phyloP scores from a whole-genome alignment of 768 basidiomycete genomes.

The Suillus brevipes region DNA sequence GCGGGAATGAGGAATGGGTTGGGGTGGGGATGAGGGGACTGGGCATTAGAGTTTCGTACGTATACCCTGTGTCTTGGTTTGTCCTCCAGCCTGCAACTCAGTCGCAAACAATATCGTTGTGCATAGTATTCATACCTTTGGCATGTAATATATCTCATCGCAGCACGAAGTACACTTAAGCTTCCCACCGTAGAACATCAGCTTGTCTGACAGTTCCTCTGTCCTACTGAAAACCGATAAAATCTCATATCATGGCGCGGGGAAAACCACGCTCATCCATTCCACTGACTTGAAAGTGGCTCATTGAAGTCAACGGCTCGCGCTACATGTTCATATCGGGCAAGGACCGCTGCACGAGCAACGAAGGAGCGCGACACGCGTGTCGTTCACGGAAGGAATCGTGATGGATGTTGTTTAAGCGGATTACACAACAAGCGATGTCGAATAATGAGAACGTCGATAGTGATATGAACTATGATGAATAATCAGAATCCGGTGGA shows the following conservation, averaged over 20 bases:
- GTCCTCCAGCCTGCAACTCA: background rate
- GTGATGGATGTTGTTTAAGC: background rate
- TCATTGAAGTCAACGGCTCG: background rate
- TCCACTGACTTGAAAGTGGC: background rate
- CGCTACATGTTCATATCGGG: conserved; percentile 2
- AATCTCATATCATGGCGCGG: background rate
- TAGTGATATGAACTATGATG: background rate
- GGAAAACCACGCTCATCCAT: background rate
- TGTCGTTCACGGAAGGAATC: background rate
- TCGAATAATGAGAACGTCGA: background rate
- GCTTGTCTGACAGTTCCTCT: background rate
- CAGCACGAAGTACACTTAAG: background rate
- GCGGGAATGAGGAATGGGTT: background rate
- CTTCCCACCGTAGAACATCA: background rate
- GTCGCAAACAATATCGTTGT: background rate
- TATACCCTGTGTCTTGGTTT: background rate
- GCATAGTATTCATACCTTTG: background rate
- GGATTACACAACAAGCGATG: background rate
- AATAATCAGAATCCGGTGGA: background rate
- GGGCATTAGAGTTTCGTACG: background rate
- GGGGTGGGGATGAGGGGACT: background rate
- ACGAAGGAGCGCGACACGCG: background rate
- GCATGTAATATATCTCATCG: background rate
- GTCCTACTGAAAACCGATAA: background rate
- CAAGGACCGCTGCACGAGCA: background rate